Conservation (phyloP, 371 early-diverging fungal species). For the Nematocida sp. region DNA sequence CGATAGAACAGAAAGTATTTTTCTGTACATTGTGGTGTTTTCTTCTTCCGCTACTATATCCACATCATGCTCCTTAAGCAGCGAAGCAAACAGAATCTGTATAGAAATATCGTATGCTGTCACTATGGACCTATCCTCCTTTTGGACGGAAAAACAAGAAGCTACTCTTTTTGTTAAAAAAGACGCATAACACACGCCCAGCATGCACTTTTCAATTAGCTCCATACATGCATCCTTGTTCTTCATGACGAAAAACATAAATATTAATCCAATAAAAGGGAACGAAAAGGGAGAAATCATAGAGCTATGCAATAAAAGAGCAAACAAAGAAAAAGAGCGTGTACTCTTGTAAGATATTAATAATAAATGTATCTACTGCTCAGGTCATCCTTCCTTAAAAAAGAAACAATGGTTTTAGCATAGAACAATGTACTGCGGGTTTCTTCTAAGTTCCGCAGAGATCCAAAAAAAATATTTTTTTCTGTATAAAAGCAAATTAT, state of each 20-base stretch:
- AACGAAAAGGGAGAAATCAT: background rate
- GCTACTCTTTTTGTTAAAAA: background rate
- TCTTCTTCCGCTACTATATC: slow-evolving; percentile 42
- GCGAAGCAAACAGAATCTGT: slow-evolving; percentile 20
- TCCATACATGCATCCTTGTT: no score
- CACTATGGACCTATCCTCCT: slow-evolving; percentile 6
- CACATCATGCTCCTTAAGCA: background rate
- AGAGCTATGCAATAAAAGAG: background rate
- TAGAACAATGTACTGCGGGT: slow-evolving; percentile 24
- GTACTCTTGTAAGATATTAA: background rate
- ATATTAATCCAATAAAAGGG: background rate
- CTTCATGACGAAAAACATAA: background rate
- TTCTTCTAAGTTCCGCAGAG: slow-evolving; percentile 11
- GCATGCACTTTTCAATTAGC: no score
- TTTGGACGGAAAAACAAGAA: background rate
- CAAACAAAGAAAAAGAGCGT: no score
- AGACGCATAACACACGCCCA: background rate
- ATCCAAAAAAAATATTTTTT: slow-evolving; percentile 50
- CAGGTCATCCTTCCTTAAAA: slow-evolving; percentile 51
- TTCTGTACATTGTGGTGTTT: slow-evolving; percentile 1
- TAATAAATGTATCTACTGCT: slow-evolving; percentile 39
- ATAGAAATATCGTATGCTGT: slow-evolving; percentile 32
- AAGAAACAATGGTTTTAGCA: slow-evolving; percentile 50
- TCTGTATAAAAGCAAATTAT: no score
- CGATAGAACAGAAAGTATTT: background rate